These are phyloP conservation scores for Pseudogymnoascus sp. DNA, from an alignment of 2,329 filamentous ascomycete species.

Conservation along the genomic window DNA sequence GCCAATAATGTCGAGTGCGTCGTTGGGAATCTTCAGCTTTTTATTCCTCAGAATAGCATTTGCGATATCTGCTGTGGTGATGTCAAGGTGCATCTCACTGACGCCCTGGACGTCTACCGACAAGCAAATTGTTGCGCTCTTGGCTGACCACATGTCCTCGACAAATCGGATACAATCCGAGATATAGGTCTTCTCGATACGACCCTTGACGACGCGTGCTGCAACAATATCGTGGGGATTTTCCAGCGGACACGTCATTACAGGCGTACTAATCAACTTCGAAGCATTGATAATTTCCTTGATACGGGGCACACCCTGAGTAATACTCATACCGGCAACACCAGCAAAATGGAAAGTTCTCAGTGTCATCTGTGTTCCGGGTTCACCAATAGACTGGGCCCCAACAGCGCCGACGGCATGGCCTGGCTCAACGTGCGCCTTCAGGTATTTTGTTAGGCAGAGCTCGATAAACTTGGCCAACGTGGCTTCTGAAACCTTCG, in stretches of 20 bases:
- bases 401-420: conserved; percentile 94
- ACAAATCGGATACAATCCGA: conserved; percentile 72
- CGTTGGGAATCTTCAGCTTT: conserved; percentile 66
- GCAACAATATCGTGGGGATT: conserved; percentile 67
- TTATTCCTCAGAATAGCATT: conserved; percentile 70
- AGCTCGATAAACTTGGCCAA: conserved; percentile 68
- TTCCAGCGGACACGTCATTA: conserved; percentile 79
- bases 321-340: conserved; percentile 99
- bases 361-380: conserved; percentile 96
- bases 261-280: conserved; percentile 84
- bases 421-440: conserved; percentile 84
- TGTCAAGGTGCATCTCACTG: conserved; percentile 70
- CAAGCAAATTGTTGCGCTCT: conserved; percentile 68
- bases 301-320: conserved; percentile 97
- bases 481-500: conserved; percentile 72
- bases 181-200: conserved; percentile 91
- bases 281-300: conserved; percentile 99
- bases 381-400: conserved; percentile 95
- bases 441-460: conserved; percentile 84
- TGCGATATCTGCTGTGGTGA: conserved; percentile 65
- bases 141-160: conserved; percentile 80
- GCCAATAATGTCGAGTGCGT: conserved; percentile 55
- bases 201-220: conserved; percentile 83
- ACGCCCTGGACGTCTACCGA: conserved; percentile 75
- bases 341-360: conserved; percentile 99